Evolutionary conservation across 495 filamentous ascomycete genomes (phyloP).

Genomic region (Penicillium bovifimosum): DNA sequence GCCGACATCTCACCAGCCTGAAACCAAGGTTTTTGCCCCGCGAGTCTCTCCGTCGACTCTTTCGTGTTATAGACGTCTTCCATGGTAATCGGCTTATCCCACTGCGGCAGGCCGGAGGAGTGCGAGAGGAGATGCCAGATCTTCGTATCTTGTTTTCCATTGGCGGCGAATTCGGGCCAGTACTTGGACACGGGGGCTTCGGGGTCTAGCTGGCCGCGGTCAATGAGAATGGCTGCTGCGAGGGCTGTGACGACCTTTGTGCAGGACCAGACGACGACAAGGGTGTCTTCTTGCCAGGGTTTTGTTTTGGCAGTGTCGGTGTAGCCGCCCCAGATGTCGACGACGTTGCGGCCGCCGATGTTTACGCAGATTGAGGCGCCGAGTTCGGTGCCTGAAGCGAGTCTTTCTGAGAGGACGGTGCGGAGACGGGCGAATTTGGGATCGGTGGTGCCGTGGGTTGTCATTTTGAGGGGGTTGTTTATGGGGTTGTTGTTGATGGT

Average conservation of each 20-base stretch:
- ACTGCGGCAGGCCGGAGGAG: constrained; percentile 30
- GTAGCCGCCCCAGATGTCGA: constrained; percentile 46
- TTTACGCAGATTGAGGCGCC: constrained; percentile 41
- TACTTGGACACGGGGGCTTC: constrained; percentile 36
- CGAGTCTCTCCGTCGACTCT: constrained; percentile 26
- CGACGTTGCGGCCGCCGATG: constrained; percentile 35
- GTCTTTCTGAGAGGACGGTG: constrained; percentile 22
- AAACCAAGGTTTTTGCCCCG: constrained; percentile 40
- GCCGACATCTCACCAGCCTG: constrained; percentile 34
- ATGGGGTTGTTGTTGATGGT: background rate
- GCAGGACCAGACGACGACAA: constrained; percentile 37
- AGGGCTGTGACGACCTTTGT: constrained; percentile 38
- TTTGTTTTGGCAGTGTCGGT: constrained; percentile 18
- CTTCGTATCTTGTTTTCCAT: constrained; percentile 36
- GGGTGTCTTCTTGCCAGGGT: constrained; percentile 38
- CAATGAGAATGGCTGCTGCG: constrained; percentile 33
- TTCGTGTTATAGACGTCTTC: constrained; percentile 29
- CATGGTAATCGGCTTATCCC: constrained; percentile 25
- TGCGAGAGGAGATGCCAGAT: constrained; percentile 42
- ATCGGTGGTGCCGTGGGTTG: constrained; percentile 16
- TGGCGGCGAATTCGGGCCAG: constrained; percentile 43
- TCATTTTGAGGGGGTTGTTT: background rate
- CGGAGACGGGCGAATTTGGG: constrained; percentile 31
- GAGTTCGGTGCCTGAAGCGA: constrained; percentile 31
- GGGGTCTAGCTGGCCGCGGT: constrained; percentile 35